Evolutionary conservation across 371 early-diverging fungal species (phyloP).

Genomic region (Saksenaea oblongispora): DNA sequence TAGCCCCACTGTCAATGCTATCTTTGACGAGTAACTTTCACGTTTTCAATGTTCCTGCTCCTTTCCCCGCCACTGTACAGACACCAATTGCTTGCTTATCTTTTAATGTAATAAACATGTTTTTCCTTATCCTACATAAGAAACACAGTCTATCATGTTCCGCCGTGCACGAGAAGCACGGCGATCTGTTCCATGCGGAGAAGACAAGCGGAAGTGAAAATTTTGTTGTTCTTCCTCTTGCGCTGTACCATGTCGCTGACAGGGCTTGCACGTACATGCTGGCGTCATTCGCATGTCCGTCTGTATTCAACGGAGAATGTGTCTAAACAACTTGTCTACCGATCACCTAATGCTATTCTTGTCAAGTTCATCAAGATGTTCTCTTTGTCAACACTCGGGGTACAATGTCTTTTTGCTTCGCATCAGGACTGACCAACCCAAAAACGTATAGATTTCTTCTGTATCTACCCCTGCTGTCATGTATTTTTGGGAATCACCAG

Average conservation of each 20-base stretch:
- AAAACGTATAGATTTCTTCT: conserved; percentile 35
- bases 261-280: not conserved
- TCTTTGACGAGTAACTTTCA: conserved; percentile 12
- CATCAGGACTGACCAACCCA: not conserved
- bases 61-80: not conserved
- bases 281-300: not conserved
- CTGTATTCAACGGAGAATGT: conserved; percentile 8
- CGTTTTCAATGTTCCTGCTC: not conserved
- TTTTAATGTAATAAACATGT: not conserved
- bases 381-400: conserved; percentile 41
- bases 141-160: not conserved
- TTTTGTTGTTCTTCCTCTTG: not conserved
- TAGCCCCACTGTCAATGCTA: conserved; percentile 17
- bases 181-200: not conserved
- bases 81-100: not conserved
- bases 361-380: conserved; percentile 44
- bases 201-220: too few species aligned
- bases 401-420: conserved; percentile 7
- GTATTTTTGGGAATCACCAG: conserved; percentile 48
- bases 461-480: conserved; percentile 39
- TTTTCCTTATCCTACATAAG: not conserved
- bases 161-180: not conserved
- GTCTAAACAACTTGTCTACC: conserved; percentile 28
- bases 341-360: conserved; percentile 35
- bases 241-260: conserved; percentile 2